Conservation (phyloP, 2,329 filamentous ascomycete species). For the Bipolaris oryzae region DNA sequence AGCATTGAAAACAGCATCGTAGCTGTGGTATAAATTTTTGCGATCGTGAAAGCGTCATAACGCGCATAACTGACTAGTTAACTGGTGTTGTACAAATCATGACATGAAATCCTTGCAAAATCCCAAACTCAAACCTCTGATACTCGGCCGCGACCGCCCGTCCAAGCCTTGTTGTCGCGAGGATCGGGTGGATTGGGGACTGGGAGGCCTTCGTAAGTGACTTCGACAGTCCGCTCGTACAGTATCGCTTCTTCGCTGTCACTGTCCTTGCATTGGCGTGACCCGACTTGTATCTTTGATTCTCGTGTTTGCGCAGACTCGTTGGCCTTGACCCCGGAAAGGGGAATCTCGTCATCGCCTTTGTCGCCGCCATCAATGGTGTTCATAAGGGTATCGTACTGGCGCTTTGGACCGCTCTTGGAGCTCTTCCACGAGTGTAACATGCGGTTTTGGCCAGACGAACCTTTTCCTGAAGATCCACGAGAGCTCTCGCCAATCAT, state of each 20-base stretch:
- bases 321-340: slow-evolving; percentile 1
- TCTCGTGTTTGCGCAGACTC: background rate
- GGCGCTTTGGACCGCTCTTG: slow-evolving; percentile 11
- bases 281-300: slow-evolving; percentile 2
- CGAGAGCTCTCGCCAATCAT: slow-evolving; percentile 20
- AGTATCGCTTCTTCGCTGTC: slow-evolving; percentile 29
- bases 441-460: slow-evolving; percentile 8
- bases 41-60: background rate
- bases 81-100: background rate
- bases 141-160: background rate
- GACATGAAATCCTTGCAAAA: background rate
- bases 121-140: background rate
- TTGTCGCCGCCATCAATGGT: slow-evolving; percentile 16
- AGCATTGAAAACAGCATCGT: background rate
- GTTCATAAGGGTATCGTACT: slow-evolving; percentile 25
- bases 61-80: background rate
- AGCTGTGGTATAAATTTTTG: background rate
- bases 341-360: slow-evolving; percentile 14
- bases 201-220: slow-evolving; percentile 18
- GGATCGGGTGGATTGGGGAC: slow-evolving; percentile 2
- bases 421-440: slow-evolving; percentile 19
- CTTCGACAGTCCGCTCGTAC: slow-evolving; percentile 26
- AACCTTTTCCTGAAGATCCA: slow-evolving; percentile 7
- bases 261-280: slow-evolving; percentile 9
- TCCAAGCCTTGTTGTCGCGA: slow-evolving; percentile 2